phyloP scores from a whole-genome alignment of 768 basidiomycete species.

The Postia placenta region DNA sequence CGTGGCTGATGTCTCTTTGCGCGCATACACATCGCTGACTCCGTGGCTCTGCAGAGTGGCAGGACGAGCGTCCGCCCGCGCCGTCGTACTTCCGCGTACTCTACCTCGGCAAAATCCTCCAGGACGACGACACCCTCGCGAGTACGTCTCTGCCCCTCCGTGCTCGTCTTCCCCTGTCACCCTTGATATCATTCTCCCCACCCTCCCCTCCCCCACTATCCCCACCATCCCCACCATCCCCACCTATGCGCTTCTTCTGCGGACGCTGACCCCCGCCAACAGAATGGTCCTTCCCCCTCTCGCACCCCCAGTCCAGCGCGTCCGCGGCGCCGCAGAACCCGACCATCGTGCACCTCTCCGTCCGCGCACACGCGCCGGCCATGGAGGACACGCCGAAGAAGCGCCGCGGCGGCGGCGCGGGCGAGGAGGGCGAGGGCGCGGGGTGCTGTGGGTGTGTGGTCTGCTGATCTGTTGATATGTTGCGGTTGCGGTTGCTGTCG shows the following conservation, averaged over 20 bases:
- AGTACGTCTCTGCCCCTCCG: conserved; percentile 35
- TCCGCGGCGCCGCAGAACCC: conserved; percentile 26
- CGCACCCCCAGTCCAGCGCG: conserved; percentile 9
- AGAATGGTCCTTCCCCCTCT: conserved; percentile 27
- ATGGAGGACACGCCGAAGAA: conserved; percentile 45
- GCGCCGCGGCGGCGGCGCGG: conserved; percentile 20
- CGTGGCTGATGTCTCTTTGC: neutral
- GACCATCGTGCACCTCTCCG: conserved; percentile 73
- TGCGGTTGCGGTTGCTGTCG: neutral
- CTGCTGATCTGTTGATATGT: neutral
- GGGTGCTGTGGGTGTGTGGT: conserved; percentile 26
- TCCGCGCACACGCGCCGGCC: conserved; percentile 50
- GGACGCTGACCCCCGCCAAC: neutral
- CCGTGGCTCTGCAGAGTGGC: conserved; percentile 51
- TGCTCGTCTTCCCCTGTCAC: neutral
- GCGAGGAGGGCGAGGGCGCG: conserved; percentile 11
- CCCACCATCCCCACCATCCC: too few relatives aligned
- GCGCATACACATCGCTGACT: neutral
- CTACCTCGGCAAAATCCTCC: conserved; percentile 74
- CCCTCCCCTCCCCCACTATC: neutral
- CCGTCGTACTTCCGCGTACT: conserved; percentile 73
- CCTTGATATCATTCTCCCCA: neutral
- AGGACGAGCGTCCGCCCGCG: conserved; percentile 70
- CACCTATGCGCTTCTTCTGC: too few relatives aligned
- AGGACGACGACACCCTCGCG: conserved; percentile 72